These are phyloP conservation scores for Chloris gayana DNA, from an alignment of 176 grass and related monocot species.

Conservation along the genomic window DNA sequence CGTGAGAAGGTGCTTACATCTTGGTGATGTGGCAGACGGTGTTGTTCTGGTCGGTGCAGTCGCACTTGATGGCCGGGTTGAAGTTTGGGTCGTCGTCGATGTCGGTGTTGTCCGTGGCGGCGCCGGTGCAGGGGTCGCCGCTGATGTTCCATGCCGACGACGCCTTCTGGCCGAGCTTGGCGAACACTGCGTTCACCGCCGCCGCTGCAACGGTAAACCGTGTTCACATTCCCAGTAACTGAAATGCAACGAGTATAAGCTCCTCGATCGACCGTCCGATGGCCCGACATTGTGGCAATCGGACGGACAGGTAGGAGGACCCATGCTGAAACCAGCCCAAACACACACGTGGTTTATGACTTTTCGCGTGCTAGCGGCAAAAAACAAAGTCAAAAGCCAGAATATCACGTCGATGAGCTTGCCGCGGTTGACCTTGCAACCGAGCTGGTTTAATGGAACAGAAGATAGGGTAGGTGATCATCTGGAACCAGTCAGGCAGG, in stretches of 20 bases:
- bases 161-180: conserved; percentile 45
- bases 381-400: neutral
- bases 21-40: conserved; percentile 71
- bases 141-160: conserved; percentile 76
- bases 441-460: conserved; percentile 1
- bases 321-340: neutral
- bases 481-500: neutral
- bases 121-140: conserved; percentile 84
- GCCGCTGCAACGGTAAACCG: conserved; percentile 29
- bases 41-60: conserved; percentile 47
- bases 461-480: neutral
- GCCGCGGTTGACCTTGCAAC: neutral
- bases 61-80: conserved; percentile 73
- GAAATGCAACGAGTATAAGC: neutral
- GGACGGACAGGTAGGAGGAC: neutral
- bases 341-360: neutral
- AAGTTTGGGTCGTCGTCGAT: conserved; percentile 28
- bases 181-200: conserved; percentile 72
- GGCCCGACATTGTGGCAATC: neutral
- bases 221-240: neutral
- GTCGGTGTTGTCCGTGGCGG: conserved; percentile 50
- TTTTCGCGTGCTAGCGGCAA: neutral
- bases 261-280: neutral
- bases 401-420: neutral
- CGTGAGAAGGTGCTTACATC: conserved; percentile 44